Base-by-base conservation (phyloP, 768 basidiomycete species). In the Strobilomyces confusus region DNA sequence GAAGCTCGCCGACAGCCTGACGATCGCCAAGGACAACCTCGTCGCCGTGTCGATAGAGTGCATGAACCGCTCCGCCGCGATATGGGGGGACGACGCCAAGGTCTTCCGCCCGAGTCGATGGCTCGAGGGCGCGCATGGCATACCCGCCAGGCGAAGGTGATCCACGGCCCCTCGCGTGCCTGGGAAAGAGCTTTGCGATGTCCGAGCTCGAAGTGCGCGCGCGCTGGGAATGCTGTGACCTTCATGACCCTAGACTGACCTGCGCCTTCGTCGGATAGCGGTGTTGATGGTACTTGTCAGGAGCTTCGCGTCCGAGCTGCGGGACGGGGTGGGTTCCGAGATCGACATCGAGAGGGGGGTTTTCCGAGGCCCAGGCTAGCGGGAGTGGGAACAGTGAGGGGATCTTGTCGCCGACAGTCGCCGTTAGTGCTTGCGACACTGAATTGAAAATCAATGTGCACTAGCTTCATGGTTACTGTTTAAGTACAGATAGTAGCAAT, bases 41-140 rank as follows among this genome's bases (percentile, higher is more conserved):
- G 56, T 86, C 14, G 44, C 69, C 9, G 62, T 77, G 3, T 74
- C 80, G 1, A 75, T 83, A 30, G 55, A 66, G 15, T 69, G 66
- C 15, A 72, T 82, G 51, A 86, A 87, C 61, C 67, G 72, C 7
- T 77, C 79, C 5, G 71, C 73, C 44, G 68, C 64, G 0, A 63
- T 85, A 20, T 88, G 87, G 87, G 87, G 87, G 0, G 62, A 73
- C 0, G 78, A 83, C 48, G 77, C 82, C 1, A 73, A 76, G 22
- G 73, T 76, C 23, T 89, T 83, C 62, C 71, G 75, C 30, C 86
- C 86, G 0, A 80, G 81, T 49, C 72, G 86, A 14, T 89, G 87
- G 86, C 69, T 87, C 12, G 64, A 64, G 13, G 66, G 22, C 38
- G 38, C 38, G 20, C 38, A 22, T 20, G 38, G 38, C 38, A 60